Conservation (phyloP, 176 grass and related monocot genomes). For the maize (Zea mays) region DNA sequence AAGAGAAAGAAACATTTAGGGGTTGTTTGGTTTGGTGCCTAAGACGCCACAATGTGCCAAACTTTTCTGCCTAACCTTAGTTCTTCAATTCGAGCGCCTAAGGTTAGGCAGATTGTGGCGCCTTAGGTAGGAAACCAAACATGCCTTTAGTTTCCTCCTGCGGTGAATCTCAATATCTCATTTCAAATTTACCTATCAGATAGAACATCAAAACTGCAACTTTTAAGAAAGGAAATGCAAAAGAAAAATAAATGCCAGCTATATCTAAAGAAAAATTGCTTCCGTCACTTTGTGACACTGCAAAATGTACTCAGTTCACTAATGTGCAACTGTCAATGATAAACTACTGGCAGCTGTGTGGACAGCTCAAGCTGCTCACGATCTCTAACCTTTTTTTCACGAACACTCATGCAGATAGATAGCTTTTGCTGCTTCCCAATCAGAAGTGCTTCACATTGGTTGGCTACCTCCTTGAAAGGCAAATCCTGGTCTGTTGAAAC, state of each 20-base stretch:
- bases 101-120: too few relatives aligned
- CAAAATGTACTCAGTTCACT: constrained; percentile 23
- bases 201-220: not conserved
- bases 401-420: constrained; percentile 54
- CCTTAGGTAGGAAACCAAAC: too few relatives aligned
- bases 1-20: not conserved
- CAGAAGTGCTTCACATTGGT: constrained; percentile 72
- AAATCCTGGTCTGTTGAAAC: constrained; percentile 62
- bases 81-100: too few relatives aligned
- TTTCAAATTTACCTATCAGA: constrained; percentile 8
- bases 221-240: not conserved
- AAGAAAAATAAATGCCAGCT: not conserved
- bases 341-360: not conserved
- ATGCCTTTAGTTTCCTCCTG: not conserved
- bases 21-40: too few relatives aligned
- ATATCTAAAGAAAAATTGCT: not conserved
- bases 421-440: constrained; percentile 75
- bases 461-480: constrained; percentile 70
- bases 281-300: not conserved
- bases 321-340: not conserved
- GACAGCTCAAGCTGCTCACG: constrained; percentile 9
- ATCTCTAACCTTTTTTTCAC: constrained; percentile 53
- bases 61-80: too few relatives aligned
- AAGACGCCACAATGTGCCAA: too few relatives aligned
- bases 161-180: not conserved